Evolutionary conservation across 768 basidiomycete genomes (phyloP).

Genomic region (Psilocybe subaeruginosa): DNA sequence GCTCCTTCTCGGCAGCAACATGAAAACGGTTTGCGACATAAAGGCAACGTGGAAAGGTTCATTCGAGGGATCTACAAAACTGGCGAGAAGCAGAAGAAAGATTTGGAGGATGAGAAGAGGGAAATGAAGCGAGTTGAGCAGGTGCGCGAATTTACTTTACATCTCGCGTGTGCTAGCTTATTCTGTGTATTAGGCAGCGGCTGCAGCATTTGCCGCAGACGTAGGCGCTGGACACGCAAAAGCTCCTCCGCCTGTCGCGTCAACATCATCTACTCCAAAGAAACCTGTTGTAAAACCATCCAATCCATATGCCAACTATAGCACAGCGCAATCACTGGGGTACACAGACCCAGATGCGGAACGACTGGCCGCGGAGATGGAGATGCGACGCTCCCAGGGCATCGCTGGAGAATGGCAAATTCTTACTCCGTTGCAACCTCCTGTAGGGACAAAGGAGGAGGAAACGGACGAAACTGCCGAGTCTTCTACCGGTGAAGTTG

Average conservation of each 20-base stretch:
- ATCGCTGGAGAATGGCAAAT: conserved; percentile 80
- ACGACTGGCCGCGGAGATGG: conserved; percentile 58
- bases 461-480: conserved; percentile 7
- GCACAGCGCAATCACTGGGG: conserved; percentile 85
- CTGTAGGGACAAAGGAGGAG: conserved; percentile 12
- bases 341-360: conserved; percentile 79
- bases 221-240: conserved; percentile 68
- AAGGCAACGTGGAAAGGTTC: conserved; percentile 92
- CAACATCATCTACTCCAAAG: conserved; percentile 32
- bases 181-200: conserved; percentile 60
- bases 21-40: conserved; percentile 91
- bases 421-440: conserved; percentile 39
- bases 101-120: conserved; percentile 80
- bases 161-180: background rate
- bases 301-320: conserved; percentile 82
- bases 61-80: conserved; percentile 92
- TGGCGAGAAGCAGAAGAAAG: conserved; percentile 86
- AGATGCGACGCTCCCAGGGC: conserved; percentile 65
- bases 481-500: conserved; percentile 17
- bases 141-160: conserved; percentile 41
- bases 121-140: conserved; percentile 88
- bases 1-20: conserved; percentile 89
- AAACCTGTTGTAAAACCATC: conserved; percentile 55
- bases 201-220: conserved; percentile 79
- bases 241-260: conserved; percentile 36